Base-by-base conservation (phyloP, 2,329 filamentous ascomycete genomes). In the Xylariaceae sp. region DNA sequence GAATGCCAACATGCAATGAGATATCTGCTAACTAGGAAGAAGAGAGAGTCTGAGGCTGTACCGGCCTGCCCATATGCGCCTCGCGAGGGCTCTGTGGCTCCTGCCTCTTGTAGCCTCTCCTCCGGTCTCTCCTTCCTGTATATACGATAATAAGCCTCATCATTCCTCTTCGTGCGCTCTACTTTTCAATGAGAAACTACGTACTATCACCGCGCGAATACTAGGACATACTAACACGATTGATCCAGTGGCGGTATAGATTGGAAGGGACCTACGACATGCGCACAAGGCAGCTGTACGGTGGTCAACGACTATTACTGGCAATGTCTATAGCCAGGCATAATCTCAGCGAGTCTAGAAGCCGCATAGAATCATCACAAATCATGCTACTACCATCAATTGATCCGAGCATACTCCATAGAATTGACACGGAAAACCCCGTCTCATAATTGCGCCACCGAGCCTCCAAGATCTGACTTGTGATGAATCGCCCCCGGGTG, bases 251-350 rank as follows among this genome's bases (percentile, higher is more conserved):
- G 57, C 23, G 59, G 61, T 11, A 44, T 42, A 15, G 23, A 42
- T 52, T 67, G 56, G 63, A 61, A 51, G 17, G 62, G 63, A 48
- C 10, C 63, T 11, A 66, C 62, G 13, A 60, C 58, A 34, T 68
- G 66, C 54, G 63, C 63, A 10, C 44, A 57, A 49, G 62, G 67
- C 9, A 68, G 58, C 8, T 68, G 67, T 54, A 65, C 45, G 4
- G 6, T 30, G 23, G 49, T 39, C 30, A 67, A 66, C 54, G 52
- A 58, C 17, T 66, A 65, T 48, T 67, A 67, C 55, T 65, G 56
- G 3, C 63, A 66, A 55, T 66, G 63, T 15, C 9, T 66, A 49
- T 49, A 9, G 30, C 2, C 37, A 39, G 37, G 37, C 9, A 1
- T 7, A 42, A 42, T 9, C 11, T 13, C 11, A 11, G 8, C 4